These are phyloP conservation scores for Mytilinidion resinicola DNA, from an alignment of 495 filamentous ascomycete genomes.

Conservation along the genomic window DNA sequence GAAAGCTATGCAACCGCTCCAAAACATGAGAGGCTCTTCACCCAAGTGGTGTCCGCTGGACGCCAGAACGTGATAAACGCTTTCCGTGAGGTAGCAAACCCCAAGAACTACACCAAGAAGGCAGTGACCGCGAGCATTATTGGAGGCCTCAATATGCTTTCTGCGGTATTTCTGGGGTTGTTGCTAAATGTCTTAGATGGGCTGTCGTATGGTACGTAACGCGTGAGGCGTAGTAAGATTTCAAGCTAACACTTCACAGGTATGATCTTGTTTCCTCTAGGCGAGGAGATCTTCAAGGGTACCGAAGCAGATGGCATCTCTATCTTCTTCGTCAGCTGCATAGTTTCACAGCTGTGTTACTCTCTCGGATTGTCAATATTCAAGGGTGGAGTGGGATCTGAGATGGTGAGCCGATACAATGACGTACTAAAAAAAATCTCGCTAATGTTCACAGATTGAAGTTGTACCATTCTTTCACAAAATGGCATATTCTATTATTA, in stretches of 20 bases:
- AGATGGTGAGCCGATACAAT: slow-evolving; percentile 59
- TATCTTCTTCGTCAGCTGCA: slow-evolving; percentile 97
- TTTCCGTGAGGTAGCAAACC: slow-evolving; percentile 38
- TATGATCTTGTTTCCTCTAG: slow-evolving; percentile 89
- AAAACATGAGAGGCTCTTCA: neutral
- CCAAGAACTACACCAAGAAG: slow-evolving; percentile 66
- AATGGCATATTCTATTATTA: slow-evolving; percentile 87
- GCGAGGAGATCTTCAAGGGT: slow-evolving; percentile 70
- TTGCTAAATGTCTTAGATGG: slow-evolving; percentile 91
- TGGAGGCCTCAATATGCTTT: slow-evolving; percentile 59
- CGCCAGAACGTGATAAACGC: slow-evolving; percentile 7
- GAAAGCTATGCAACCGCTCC: too few species aligned
- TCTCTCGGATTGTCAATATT: slow-evolving; percentile 81
- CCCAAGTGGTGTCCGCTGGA: slow-evolving; percentile 4
- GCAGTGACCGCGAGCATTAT: slow-evolving; percentile 58
- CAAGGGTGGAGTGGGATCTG: slow-evolving; percentile 88
- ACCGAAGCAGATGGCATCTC: slow-evolving; percentile 91
- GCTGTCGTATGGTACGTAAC: slow-evolving; percentile 62
- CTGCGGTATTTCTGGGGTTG: slow-evolving; percentile 80
- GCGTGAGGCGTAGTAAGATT: slow-evolving; percentile 37
- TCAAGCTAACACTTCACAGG: slow-evolving; percentile 1
- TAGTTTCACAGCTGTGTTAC: slow-evolving; percentile 89
- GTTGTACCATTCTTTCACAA: slow-evolving; percentile 97
- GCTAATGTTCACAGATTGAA: slow-evolving; percentile 57
- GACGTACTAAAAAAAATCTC: neutral